These are phyloP conservation scores for Arctium lappa DNA, from an alignment of 129 eudicot genomes.

Conservation along the genomic window DNA sequence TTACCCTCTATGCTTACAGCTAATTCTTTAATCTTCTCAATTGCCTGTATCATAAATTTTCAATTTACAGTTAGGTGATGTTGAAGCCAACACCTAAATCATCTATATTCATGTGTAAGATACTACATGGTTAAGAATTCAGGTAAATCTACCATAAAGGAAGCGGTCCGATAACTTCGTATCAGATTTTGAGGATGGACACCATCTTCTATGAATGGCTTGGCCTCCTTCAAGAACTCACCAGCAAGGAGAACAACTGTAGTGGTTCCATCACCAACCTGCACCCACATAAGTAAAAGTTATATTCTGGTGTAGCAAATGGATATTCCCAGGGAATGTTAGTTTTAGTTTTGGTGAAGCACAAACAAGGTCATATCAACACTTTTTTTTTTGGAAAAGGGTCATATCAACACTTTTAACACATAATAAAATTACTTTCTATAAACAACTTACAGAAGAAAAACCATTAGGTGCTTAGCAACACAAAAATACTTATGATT, in stretches of 20 bases:
- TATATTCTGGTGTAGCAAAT: not conserved
- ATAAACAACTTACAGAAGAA: not conserved
- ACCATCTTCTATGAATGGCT: conserved; percentile 95
- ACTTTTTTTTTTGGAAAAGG: too few relatives aligned
- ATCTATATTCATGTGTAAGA: not conserved
- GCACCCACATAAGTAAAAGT: conserved; percentile 11
- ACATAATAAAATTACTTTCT: not conserved
- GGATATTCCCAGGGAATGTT: not conserved
- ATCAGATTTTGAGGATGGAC: conserved; percentile 98
- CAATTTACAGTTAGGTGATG: not conserved
- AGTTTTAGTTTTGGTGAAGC: not conserved
- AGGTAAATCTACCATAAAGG: conserved; percentile 50
- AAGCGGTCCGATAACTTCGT: conserved; percentile 70
- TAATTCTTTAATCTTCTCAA: conserved; percentile 80
- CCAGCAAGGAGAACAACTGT: conserved; percentile 97
- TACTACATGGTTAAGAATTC: not conserved
- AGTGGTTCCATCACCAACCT: conserved; percentile 99
- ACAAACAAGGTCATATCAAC: not conserved
- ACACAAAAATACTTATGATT: not conserved
- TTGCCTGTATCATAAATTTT: conserved; percentile 40
- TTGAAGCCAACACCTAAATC: not conserved
- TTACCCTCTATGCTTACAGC: conserved; percentile 96
- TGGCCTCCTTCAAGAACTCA: conserved; percentile 94
- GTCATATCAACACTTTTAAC: not conserved
- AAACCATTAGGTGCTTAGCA: not conserved